Evolutionary conservation across 352 stramenopile species (phyloP).

Genomic region (Pythium phragmiticola): DNA sequence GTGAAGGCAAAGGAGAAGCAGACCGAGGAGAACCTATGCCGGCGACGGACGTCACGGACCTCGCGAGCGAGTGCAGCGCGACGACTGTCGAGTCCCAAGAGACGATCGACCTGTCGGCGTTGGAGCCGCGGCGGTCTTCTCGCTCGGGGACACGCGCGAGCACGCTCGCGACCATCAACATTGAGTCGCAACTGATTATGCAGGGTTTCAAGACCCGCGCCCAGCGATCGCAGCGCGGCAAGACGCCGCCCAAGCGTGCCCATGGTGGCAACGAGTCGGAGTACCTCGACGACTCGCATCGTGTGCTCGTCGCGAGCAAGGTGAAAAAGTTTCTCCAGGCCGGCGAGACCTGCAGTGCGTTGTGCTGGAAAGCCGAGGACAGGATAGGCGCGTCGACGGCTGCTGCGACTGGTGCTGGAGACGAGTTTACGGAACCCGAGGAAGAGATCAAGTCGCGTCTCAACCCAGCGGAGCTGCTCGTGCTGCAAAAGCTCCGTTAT

Average conservation of each 20-base stretch:
- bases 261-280: constrained; percentile 46
- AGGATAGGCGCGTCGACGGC: neutral
- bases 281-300: constrained; percentile 66
- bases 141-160: constrained; percentile 57
- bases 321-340: constrained; percentile 41
- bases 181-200: constrained; percentile 38
- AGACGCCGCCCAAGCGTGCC: constrained; percentile 4
- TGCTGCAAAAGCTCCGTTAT: constrained; percentile 54
- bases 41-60: constrained; percentile 12
- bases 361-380: constrained; percentile 14
- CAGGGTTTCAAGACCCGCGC: constrained; percentile 15
- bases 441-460: constrained; percentile 27
- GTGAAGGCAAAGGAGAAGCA: neutral
- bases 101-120: constrained; percentile 3
- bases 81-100: constrained; percentile 20
- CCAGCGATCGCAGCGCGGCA: constrained; percentile 6
- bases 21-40: neutral
- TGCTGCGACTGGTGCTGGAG: neutral
- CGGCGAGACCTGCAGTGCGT: constrained; percentile 34
- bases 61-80: constrained; percentile 19
- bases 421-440: constrained; percentile 27
- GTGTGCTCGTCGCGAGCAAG: constrained; percentile 36
- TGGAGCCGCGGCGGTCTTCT: constrained; percentile 46
- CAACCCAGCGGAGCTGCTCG: constrained; percentile 42
- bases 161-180: constrained; percentile 47